A percentile compares a stretch with the other conserved stretches of the same genome.
These are phyloP conservation scores for Phytophthora pisi DNA, from an alignment of 352 stramenopile species.

Conservation along the genomic window DNA sequence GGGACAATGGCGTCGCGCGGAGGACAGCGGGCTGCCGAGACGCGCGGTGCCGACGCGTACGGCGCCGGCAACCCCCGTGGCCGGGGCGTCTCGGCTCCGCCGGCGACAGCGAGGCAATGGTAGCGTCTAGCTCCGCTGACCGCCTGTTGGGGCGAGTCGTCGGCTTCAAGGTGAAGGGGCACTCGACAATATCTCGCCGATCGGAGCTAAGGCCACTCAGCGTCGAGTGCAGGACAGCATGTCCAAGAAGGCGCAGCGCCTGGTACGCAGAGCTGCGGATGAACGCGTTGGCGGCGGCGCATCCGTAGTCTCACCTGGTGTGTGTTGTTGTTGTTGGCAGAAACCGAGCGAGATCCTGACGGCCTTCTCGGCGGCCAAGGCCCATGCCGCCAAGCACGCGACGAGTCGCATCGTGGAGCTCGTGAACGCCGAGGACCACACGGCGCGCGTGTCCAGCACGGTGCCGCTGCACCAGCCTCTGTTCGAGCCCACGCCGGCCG, in stretches of 20 bases:
- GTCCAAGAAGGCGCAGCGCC: conserved; percentile 28
- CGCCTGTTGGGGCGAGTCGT: conserved; percentile 10
- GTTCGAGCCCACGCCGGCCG: conserved; percentile 83
- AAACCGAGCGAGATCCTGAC: conserved; percentile 75
- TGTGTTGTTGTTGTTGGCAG: conserved; percentile 20
- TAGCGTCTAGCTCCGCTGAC: too few species aligned
- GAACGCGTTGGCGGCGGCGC: too few species aligned
- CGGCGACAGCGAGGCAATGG: too few species aligned
- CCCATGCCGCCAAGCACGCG: conserved; percentile 42
- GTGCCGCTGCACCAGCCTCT: conserved; percentile 88
- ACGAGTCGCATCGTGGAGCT: conserved; percentile 62
- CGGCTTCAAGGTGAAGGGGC: conserved; percentile 1
- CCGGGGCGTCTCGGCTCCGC: too few species aligned
- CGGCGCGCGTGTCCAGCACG: conserved; percentile 51
- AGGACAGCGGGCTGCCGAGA: neutral
- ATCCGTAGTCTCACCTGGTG: neutral
- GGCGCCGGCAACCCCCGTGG: too few species aligned
- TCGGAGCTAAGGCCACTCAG: neutral
- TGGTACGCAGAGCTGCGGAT: conserved; percentile 16
- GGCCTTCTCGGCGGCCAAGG: conserved; percentile 65
- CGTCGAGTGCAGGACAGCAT: conserved; percentile 3
- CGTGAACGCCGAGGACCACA: conserved; percentile 80
- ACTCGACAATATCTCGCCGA: conserved; percentile 1
- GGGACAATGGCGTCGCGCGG: neutral
- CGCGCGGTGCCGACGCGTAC: too few species aligned